phyloP scores from a whole-genome alignment of 1,284 basidiomycete genomes.

The Wolfiporia cocos region DNA sequence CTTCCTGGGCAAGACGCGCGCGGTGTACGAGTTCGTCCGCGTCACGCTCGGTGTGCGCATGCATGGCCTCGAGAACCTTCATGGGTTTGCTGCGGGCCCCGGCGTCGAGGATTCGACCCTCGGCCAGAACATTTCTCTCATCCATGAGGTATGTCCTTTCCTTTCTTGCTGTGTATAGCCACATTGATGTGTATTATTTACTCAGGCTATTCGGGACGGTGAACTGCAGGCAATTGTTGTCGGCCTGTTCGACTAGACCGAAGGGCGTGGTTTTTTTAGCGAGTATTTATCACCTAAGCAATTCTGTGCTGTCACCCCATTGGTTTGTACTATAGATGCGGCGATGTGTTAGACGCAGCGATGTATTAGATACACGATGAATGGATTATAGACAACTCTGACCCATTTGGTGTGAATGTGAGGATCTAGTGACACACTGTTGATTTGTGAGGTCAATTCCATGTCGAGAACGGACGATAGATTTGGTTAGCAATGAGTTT shows the following conservation, averaged over 20 bases:
- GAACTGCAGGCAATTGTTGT: constrained; percentile 58
- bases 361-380: too few relatives aligned
- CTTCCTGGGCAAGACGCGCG: constrained; percentile 57
- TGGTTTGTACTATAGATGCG: too few relatives aligned
- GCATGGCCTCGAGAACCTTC: constrained; percentile 67
- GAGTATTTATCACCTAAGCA: too few relatives aligned
- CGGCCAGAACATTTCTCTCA: constrained; percentile 61
- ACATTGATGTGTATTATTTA: neutral
- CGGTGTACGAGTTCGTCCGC: constrained; percentile 69
- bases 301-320: too few relatives aligned
- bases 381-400: too few relatives aligned
- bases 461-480: too few relatives aligned
- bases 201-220: constrained; percentile 62
- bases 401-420: too few relatives aligned
- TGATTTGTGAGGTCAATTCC: too few relatives aligned
- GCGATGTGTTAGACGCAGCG: too few relatives aligned
- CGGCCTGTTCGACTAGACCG: constrained; percentile 35
- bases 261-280: neutral
- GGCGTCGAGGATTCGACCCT: constrained; percentile 54
- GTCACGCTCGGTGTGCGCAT: constrained; percentile 61
- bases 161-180: constrained; percentile 3
- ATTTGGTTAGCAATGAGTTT: too few relatives aligned
- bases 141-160: constrained; percentile 45
- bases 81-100: constrained; percentile 47
- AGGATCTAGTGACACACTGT: too few relatives aligned